Evolutionary conservation across 495 filamentous ascomycete species (phyloP).

Genomic region (Podospora didyma): DNA sequence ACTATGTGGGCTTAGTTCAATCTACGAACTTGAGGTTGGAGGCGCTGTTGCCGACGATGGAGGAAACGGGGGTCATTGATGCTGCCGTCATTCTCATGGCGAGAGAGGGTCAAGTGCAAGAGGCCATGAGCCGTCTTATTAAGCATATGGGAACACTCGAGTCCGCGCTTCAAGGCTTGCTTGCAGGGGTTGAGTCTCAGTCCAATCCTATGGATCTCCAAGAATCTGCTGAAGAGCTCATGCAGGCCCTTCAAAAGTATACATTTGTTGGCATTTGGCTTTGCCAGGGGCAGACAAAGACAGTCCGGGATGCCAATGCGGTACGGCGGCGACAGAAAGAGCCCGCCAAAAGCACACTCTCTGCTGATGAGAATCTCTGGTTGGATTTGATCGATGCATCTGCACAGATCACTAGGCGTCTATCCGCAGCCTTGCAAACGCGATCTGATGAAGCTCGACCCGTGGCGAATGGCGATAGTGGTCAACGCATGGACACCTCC

Average conservation of each 20-base stretch:
- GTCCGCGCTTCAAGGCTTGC: constrained; percentile 69
- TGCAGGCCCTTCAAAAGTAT: constrained; percentile 82
- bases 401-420: constrained; percentile 70
- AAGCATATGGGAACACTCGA: constrained; percentile 74
- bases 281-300: constrained; percentile 84
- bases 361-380: constrained; percentile 81
- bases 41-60: constrained; percentile 79
- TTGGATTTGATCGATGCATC: constrained; percentile 82
- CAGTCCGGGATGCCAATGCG: constrained; percentile 26
- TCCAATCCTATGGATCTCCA: constrained; percentile 49
- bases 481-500: constrained; percentile 9
- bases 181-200: constrained; percentile 45
- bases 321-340: constrained; percentile 40
- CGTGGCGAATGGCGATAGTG: constrained; percentile 22
- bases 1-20: constrained; percentile 75
- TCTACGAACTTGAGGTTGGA: constrained; percentile 78
- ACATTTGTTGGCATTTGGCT: constrained; percentile 90
- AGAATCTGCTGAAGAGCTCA: constrained; percentile 53
- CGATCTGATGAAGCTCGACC: constrained; percentile 1
- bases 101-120: constrained; percentile 77
- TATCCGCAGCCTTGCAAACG: constrained; percentile 33
- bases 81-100: constrained; percentile 90
- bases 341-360: constrained; percentile 57
- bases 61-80: constrained; percentile 84
- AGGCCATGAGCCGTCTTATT: constrained; percentile 80